A percentile compares a stretch with the other conserved stretches of the same genome.
Conservation (phyloP, 176 grass and related monocot species). For the Calamus simplicifolius region DNA sequence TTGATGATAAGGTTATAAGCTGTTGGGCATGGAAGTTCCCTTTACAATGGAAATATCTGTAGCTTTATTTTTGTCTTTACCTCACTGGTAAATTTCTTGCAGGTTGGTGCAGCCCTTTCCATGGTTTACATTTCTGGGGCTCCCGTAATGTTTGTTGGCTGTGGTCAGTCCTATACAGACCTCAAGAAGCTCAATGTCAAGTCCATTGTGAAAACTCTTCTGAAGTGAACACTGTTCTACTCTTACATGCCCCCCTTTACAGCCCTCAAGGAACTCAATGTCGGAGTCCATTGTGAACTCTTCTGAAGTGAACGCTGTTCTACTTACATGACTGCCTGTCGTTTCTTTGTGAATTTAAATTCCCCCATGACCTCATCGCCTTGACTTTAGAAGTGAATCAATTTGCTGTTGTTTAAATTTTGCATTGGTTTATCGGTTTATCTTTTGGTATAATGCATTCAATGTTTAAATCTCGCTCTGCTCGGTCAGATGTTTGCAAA, state of each 20-base stretch:
- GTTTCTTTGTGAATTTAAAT: slow-evolving; percentile 7
- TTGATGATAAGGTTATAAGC: slow-evolving; percentile 67
- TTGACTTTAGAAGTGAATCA: slow-evolving; percentile 22
- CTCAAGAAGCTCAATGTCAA: slow-evolving; percentile 94
- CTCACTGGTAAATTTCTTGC: slow-evolving; percentile 1
- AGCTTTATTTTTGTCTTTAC: too few relatives aligned
- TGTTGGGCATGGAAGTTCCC: too few relatives aligned
- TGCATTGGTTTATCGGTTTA: too few relatives aligned
- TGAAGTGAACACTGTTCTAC: slow-evolving; percentile 41
- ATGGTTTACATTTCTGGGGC: slow-evolving; percentile 95
- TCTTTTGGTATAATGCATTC: too few relatives aligned
- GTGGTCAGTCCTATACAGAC: slow-evolving; percentile 88
- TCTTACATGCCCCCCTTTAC: slow-evolving; percentile 4
- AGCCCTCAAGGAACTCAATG: slow-evolving; percentile 88
- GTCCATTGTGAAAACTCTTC: slow-evolving; percentile 92
- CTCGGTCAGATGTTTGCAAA: too few relatives aligned
- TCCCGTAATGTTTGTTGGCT: slow-evolving; percentile 92
- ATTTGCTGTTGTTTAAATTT: too few relatives aligned
- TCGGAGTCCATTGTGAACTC: slow-evolving; percentile 90
- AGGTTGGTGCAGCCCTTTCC: slow-evolving; percentile 81
- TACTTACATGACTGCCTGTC: slow-evolving; percentile 5
- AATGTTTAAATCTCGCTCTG: too few relatives aligned
- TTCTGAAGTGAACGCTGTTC: slow-evolving; percentile 52
- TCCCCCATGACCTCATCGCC: slow-evolving; percentile 40
- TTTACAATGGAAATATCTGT: too few relatives aligned